phyloP scores from a whole-genome alignment of 345 rosid genomes.

The Eucalyptus albens region DNA sequence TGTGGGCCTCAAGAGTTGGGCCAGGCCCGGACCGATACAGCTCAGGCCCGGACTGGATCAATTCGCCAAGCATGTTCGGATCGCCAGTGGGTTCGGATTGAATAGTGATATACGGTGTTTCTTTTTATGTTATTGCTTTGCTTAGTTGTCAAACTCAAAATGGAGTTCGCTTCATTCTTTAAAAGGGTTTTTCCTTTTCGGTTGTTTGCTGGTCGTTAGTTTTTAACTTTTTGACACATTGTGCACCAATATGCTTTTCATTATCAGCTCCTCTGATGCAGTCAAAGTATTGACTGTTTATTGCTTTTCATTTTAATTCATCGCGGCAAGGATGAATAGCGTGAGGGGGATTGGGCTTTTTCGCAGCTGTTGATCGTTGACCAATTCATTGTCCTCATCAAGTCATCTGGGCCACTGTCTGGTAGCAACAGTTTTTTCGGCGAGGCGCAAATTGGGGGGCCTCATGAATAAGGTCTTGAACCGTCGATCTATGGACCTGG shows the following conservation, averaged over 20 bases:
- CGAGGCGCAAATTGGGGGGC: constrained; percentile 11
- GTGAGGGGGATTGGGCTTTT: constrained; percentile 65
- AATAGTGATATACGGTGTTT: background rate
- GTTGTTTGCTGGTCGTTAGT: background rate
- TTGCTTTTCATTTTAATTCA: background rate
- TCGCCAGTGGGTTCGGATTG: background rate
- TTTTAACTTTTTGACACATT: background rate
- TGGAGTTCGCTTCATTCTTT: background rate
- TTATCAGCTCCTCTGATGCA: background rate
- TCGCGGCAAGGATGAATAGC: constrained; percentile 37
- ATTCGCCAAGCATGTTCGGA: background rate
- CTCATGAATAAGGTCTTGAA: constrained; percentile 23
- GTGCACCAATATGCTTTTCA: background rate
- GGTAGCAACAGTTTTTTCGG: constrained; percentile 27
- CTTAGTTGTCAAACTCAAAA: background rate
- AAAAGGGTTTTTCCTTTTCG: background rate
- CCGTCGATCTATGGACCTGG: background rate
- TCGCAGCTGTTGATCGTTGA: constrained; percentile 11
- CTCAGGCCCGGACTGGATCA: background rate
- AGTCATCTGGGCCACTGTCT: constrained; percentile 24
- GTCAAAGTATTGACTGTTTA: background rate
- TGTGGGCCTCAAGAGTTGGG: background rate
- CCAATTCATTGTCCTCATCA: constrained; percentile 48
- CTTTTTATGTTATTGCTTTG: background rate
- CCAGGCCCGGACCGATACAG: background rate